Base-by-base conservation (phyloP, 208 protist species). In the Crithidia brevicula region DNA sequence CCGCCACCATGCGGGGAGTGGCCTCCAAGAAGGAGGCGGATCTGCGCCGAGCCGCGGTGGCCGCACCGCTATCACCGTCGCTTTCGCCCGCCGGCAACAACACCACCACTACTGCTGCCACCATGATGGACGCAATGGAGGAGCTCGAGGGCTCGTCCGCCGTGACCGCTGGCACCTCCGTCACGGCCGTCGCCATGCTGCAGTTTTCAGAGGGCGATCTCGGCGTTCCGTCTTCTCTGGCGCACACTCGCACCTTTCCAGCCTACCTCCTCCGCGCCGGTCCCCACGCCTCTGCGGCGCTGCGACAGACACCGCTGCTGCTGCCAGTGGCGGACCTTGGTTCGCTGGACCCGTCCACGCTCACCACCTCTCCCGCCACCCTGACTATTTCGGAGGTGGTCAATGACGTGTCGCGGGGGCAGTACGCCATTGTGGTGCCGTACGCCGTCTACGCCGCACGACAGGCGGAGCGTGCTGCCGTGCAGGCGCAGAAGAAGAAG, bases 11-110 rank as follows among this genome's bases (percentile, higher is more conserved):
- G 60, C 82, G 77, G 18, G 68, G 77, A 28, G 66, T 91, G 31
- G 89, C 84, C 8, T 92, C 89, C 28, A 90, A 89, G 54, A 74
- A 68, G 38, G 86, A 92, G 13, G 63, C 77, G 1, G 86, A 95
- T 49, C 71, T 92, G 61, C 76, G 82, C 34, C 83, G 76, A 15
- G 71, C 77, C 11, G 65, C 72, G 34, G 68, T 67, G 22, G 18
- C 71, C 3, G 20, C 62, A n/a, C n/a, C n/a, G n/a, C n/a, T n/a
- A n/a, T n/a, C 2, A 1, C 61, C 8, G 30, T 8, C 13, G 31
- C 53, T 2, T 3, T 28, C 16, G 22, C 38, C 23, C 6, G 36
- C 36, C 8, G 28, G 30, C n/a, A 45, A 25, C 51, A n/a, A 16
- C 56, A 7, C 8, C 18, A 6, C 15, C 28, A 20, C 54, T 54